phyloP scores from a whole-genome alignment of 805 yeast species.

The Candida tallmaniae region DNA sequence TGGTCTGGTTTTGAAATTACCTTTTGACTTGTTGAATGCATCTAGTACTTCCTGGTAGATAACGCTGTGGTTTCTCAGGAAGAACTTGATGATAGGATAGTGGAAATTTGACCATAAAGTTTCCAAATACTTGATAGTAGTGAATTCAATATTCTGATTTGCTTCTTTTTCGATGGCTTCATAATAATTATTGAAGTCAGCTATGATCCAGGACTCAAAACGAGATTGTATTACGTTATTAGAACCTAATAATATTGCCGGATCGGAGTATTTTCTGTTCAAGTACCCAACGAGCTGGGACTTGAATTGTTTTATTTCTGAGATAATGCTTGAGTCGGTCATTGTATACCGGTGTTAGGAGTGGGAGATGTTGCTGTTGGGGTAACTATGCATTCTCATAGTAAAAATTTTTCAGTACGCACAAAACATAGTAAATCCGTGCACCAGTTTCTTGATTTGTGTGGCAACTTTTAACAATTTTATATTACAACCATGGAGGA shows the following conservation, averaged over 20 bases:
- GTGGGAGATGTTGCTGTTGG: no score
- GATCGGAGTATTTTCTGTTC: constrained; percentile 25
- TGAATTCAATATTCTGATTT: constrained; percentile 27
- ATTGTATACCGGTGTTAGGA: not conserved
- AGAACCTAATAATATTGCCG: constrained; percentile 45
- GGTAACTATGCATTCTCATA: no score
- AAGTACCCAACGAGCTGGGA: constrained; percentile 18
- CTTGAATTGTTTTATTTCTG: constrained; percentile 15
- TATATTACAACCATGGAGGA: no score
- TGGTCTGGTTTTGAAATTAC: constrained; percentile 25
- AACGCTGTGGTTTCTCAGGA: constrained; percentile 36
- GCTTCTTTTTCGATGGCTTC: constrained; percentile 1
- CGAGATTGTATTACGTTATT: constrained; percentile 46
- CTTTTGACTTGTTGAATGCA: constrained; percentile 8
- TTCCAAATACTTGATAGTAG: constrained; percentile 35
- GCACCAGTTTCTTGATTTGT: no score
- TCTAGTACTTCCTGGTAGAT: constrained; percentile 16
- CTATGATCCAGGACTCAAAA: constrained; percentile 36
- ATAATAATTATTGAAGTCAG: constrained; percentile 31
- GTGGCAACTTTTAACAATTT: no score
- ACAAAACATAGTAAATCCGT: no score
- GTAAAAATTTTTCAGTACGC: no score
- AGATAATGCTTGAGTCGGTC: not conserved
- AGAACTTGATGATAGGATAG: constrained; percentile 59
- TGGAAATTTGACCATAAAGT: constrained; percentile 58